Evolutionary conservation across 345 rosid species (phyloP).

Genomic region (Cardamine chenopodiifolia): DNA sequence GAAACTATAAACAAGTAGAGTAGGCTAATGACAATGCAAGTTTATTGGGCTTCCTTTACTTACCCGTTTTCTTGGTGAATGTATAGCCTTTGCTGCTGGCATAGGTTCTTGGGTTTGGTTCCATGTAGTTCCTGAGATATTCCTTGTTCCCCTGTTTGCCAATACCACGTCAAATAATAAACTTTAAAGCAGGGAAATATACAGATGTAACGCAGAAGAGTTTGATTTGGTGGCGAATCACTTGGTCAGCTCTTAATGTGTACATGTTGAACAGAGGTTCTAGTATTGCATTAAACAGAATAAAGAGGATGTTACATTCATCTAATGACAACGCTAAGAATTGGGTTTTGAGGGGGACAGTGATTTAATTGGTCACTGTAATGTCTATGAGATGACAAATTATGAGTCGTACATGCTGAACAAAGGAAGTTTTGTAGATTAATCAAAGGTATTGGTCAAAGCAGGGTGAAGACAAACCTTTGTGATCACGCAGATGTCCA

Average conservation of each 20-base stretch:
- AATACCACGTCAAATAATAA: conserved; percentile 1
- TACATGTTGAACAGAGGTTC: neutral
- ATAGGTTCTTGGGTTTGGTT: conserved; percentile 78
- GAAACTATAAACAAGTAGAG: neutral
- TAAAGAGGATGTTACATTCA: neutral
- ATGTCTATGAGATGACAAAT: conserved; percentile 6
- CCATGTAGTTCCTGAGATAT: conserved; percentile 74
- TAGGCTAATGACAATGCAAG: neutral
- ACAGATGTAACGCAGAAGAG: conserved; percentile 1
- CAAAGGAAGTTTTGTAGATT: neutral
- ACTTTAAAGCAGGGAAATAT: too few species aligned
- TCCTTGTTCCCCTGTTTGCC: conserved; percentile 68
- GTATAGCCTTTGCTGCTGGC: conserved; percentile 60
- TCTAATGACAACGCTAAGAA: neutral
- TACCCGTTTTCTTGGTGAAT: conserved; percentile 69
- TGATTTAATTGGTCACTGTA: neutral
- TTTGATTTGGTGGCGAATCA: neutral
- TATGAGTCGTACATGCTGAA: neutral
- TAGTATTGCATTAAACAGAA: neutral
- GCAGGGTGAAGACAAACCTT: conserved; percentile 50
- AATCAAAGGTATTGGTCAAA: neutral
- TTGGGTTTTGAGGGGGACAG: neutral
- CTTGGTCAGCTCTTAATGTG: conserved; percentile 10
- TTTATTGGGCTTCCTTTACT: neutral
- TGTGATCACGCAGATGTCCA: conserved; percentile 83